phyloP scores from a whole-genome alignment of 805 yeast species.

The Candida glaebosa region DNA sequence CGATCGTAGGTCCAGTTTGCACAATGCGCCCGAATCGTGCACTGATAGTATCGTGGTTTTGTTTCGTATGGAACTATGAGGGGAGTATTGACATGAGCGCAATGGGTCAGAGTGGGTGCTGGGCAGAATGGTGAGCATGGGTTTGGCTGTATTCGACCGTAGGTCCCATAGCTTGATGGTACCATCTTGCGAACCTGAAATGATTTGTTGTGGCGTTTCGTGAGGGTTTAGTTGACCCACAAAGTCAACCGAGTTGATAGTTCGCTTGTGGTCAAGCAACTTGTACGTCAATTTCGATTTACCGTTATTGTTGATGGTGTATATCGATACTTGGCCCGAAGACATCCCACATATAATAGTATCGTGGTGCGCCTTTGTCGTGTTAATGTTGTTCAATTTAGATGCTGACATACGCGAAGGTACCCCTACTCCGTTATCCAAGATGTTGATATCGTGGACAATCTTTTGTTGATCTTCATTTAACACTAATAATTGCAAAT shows the following conservation, averaged over 20 bases:
- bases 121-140: constrained; percentile 44
- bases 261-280: constrained; percentile 39
- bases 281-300: constrained; percentile 25
- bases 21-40: constrained; percentile 86
- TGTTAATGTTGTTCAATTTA: constrained; percentile 34
- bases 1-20: constrained; percentile 76
- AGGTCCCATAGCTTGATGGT: constrained; percentile 74
- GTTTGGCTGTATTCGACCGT: constrained; percentile 43
- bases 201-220: constrained; percentile 18
- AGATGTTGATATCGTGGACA: constrained; percentile 30
- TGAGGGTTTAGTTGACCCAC: constrained; percentile 15
- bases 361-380: constrained; percentile 31
- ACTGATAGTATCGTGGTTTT: constrained; percentile 60
- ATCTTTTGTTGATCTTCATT: constrained; percentile 28
- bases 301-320: constrained; percentile 30
- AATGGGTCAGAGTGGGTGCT: constrained; percentile 70
- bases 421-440: constrained; percentile 20
- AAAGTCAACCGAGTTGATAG: constrained; percentile 40
- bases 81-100: constrained; percentile 51
- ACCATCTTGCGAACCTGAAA: constrained; percentile 77
- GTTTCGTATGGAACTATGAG: constrained; percentile 46
- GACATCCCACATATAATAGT: constrained; percentile 39
- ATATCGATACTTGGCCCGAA: constrained; percentile 32
- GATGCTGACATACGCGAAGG: not conserved
- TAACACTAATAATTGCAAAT: constrained; percentile 30